Evolutionary conservation across 1,139 yeast genomes (phyloP), one percentile per base, ranked within the genome.

Genomic region (Starmera stellimalicola): DNA sequence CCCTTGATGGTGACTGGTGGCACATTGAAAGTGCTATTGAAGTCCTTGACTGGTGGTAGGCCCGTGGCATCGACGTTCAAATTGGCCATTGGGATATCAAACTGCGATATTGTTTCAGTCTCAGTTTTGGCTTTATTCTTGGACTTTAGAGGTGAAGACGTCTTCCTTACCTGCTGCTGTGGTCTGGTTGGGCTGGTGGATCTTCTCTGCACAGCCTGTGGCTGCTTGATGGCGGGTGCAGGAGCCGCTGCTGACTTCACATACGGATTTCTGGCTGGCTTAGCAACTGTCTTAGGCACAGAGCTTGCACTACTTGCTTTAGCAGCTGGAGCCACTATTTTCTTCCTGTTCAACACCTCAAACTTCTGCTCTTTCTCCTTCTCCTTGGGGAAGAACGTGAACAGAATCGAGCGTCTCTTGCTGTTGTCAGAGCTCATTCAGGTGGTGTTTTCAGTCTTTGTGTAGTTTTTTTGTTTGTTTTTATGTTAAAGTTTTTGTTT

Each of bases 1-100:
- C 52, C 51, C 16, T 48, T 44, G 15, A 47, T 41, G 11, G 50
- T 48, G 8, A 45, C 45, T 8, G 50, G 50, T 3, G 51, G 52
- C 1, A 47, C 50, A 30, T 39, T 31, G 1, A 38, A 31, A 16
- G 30, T 35, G 4, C 46, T 33, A 29, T 46, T 47, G 32, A 43
- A 47, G 24, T 47, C 51, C 3, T 51, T 51, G 2, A 47, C 47
- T 2, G 51, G 51, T 3, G 52, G 52, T 2, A 48, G 27, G 18
- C 34, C 8, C 12, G 25, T 38, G 8, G 22, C 35, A 14, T 20
- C 30, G 16, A 45, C 33, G 28, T 35, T 25, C 28, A 46, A 28
- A 18, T 38, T 40, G 7, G 41, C 31, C 31, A 27, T 16, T 4
- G 43, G 47, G 6, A 26, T 8, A 18, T 33, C 35, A 8, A 12